Base-by-base conservation (phyloP, 106 monocot genomes). In the Amphibolis antarctica region DNA sequence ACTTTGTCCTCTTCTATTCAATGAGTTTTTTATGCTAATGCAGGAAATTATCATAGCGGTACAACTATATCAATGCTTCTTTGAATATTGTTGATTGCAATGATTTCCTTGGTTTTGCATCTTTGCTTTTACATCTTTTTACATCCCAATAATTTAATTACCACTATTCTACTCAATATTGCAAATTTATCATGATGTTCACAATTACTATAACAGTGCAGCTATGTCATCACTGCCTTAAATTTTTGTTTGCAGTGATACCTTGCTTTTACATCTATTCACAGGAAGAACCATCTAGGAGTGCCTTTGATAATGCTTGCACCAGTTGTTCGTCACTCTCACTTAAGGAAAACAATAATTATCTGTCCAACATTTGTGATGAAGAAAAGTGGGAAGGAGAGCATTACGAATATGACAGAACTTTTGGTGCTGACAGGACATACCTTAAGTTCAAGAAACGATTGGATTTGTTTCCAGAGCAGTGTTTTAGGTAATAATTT, bases 391-490 rank as follows among this genome's bases (percentile, higher is more conserved):
- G 98, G 98, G 84, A 85, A 79, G 80, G 46, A 27, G 98, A 98
- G 73, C 60, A 10, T 1, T 91, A 98, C 64, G 98, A 98, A 59
- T 85, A 98, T 77, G 98, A 98, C 64, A 84, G 65, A 64, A 87
- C 98, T 66, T 64, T 98, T 48, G 69, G 75, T 59, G 98, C 87
- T 42, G 90, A 91, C 36, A 80, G 98, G 53, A 85, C 77, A 47
- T 98, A 85, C 55, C 70, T 98, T 28, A 98, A 98, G 73, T 98
- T 98, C 79, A 98, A 98, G 90, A 98, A 98, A 83, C 74, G 59
- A 25, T 31, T 98, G 70, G 98, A 98, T 72, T 68, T 74, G 62
- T 66, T 52, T 62, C 98, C 98, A 27, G 80, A 88, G 66, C 98
- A 98, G 66, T 98, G 98, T 64, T 79, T 98, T 45, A 90, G 98